Evolutionary conservation across 2,329 filamentous ascomycete species (phyloP).

Genomic region (Aureobasidium sp.): DNA sequence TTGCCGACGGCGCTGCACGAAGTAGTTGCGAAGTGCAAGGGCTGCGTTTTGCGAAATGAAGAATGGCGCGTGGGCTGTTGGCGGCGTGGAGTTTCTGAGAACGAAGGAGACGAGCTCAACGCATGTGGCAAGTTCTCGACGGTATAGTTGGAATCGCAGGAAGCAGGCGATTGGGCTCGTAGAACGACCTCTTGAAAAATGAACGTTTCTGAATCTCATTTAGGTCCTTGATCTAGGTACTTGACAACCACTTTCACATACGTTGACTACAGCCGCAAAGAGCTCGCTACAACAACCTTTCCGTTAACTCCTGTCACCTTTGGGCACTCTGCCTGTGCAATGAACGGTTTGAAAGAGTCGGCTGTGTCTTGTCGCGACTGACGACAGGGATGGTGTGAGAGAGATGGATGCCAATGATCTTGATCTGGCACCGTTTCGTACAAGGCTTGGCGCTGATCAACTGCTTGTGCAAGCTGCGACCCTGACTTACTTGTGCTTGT

Average conservation of each 20-base stretch:
- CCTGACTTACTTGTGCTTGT: neutral
- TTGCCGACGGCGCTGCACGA: neutral
- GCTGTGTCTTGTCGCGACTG: neutral
- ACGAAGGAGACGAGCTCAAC: neutral
- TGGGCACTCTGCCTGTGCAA: neutral
- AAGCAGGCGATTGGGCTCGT: slow-evolving; percentile 1
- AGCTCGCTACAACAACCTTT: neutral
- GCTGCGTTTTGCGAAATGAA: neutral
- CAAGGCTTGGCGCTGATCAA: neutral
- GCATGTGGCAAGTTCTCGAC: neutral
- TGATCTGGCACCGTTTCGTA: neutral
- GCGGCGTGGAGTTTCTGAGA: neutral
- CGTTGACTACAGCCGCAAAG: neutral
- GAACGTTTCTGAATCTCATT: slow-evolving; percentile 9
- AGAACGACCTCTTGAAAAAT: neutral
- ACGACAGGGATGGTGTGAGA: slow-evolving; percentile 5
- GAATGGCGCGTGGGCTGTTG: neutral
- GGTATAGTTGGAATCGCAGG: neutral
- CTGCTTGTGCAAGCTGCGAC: neutral
- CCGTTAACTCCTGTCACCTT: neutral
- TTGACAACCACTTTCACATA: slow-evolving; percentile 3
- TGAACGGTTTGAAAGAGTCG: neutral
- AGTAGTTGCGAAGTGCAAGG: neutral
- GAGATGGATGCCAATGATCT: neutral
- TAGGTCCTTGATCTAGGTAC: slow-evolving; percentile 3